Evolutionary conservation across 768 basidiomycete species (phyloP).

Genomic region (Roridomyces roridus): DNA sequence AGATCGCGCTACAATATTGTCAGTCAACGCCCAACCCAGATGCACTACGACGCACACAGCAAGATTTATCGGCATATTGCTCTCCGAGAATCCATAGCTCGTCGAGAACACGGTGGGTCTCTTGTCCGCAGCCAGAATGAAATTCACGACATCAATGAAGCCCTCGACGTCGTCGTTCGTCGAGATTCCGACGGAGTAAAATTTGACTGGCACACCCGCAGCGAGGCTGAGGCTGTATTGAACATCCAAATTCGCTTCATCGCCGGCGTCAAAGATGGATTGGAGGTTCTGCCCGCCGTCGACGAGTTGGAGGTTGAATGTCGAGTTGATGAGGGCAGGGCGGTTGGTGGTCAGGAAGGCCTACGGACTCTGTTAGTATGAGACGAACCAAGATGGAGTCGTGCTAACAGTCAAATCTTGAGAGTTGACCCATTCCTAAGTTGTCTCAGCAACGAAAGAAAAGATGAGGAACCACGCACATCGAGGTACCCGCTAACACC

Average conservation of each 20-base stretch:
- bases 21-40: constrained; percentile 26
- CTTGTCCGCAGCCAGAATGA: constrained; percentile 46
- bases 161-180: constrained; percentile 19
- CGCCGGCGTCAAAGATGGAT: constrained; percentile 31
- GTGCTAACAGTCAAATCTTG: not conserved
- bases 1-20: constrained; percentile 31
- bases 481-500: constrained; percentile 36
- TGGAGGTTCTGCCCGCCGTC: constrained; percentile 32
- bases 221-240: constrained; percentile 45
- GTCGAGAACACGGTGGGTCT: constrained; percentile 44
- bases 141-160: constrained; percentile 35
- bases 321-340: constrained; percentile 7
- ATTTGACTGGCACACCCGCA: constrained; percentile 40
- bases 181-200: constrained; percentile 31
- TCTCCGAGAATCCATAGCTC: constrained; percentile 43
- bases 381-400: not conserved
- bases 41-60: constrained; percentile 34
- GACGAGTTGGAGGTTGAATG: constrained; percentile 25
- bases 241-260: constrained; percentile 44
- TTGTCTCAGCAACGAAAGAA: constrained; percentile 3
- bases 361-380: not conserved
- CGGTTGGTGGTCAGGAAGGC: not conserved
- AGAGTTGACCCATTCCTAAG: constrained; percentile 13
- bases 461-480: constrained; percentile 15
- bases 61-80: constrained; percentile 38